phyloP scores from a whole-genome alignment of 331 rosid genomes.

The Acacia concinna region DNA sequence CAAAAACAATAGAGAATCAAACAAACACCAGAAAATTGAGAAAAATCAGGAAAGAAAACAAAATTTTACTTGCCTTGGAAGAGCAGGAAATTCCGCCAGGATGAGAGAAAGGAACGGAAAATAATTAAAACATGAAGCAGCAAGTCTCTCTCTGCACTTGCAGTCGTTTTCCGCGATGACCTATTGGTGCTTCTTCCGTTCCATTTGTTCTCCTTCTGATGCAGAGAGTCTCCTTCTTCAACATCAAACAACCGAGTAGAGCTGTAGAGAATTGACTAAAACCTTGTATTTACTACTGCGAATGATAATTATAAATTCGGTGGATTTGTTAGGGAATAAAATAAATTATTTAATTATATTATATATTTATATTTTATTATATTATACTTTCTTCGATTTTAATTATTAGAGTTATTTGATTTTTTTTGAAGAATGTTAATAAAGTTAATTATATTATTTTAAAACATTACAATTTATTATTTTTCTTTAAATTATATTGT shows the following conservation, averaged over 20 bases:
- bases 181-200: slow-evolving; percentile 30
- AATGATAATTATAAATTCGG: too few species aligned
- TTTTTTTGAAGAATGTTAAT: too few species aligned
- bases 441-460: too few species aligned
- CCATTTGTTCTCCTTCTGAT: slow-evolving; percentile 2
- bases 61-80: slow-evolving; percentile 44
- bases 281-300: too few species aligned
- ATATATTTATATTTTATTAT: too few species aligned
- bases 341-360: too few species aligned
- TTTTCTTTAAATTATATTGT: too few species aligned
- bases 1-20: not conserved
- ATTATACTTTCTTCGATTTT: too few species aligned
- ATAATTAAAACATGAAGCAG: not conserved
- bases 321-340: too few species aligned
- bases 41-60: slow-evolving; percentile 2
- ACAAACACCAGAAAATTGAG: slow-evolving; percentile 6
- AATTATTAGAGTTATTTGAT: too few species aligned
- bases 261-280: slow-evolving; percentile 36
- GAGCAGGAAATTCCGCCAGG: slow-evolving; percentile 29
- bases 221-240: slow-evolving; percentile 29
- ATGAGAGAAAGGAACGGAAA: slow-evolving; percentile 25
- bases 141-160: not conserved
- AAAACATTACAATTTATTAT: too few species aligned
- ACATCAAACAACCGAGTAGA: slow-evolving; percentile 24
- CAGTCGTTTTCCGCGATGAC: slow-evolving; percentile 31